These are phyloP conservation scores for Phytophthora pinifolia DNA, from an alignment of 352 stramenopile species.

Conservation along the genomic window DNA sequence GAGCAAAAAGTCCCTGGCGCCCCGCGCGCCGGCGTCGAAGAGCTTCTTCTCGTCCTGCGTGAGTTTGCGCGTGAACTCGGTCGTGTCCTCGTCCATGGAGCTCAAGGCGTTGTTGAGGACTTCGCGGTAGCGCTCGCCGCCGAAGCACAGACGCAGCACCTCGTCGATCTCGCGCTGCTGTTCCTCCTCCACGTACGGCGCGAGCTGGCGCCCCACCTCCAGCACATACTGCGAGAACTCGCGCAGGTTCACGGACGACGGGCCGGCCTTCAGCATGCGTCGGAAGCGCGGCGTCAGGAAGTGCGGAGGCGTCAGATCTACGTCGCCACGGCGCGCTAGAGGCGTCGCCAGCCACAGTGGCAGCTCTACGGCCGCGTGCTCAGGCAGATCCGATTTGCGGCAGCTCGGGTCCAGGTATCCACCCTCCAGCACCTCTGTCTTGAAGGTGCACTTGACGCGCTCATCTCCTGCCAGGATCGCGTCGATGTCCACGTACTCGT, in stretches of 20 bases:
- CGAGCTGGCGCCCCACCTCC: constrained; percentile 60
- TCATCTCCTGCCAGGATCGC: constrained; percentile 81
- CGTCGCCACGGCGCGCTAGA: constrained; percentile 52
- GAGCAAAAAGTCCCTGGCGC: constrained; percentile 72
- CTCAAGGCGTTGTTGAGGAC: constrained; percentile 88
- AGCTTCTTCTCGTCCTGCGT: constrained; percentile 71
- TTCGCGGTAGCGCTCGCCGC: constrained; percentile 72
- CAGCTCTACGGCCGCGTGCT: constrained; percentile 59
- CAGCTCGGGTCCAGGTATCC: constrained; percentile 79
- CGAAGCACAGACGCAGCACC: constrained; percentile 76
- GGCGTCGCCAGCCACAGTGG: constrained; percentile 75
- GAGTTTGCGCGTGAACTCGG: constrained; percentile 77
- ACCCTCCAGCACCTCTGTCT: constrained; percentile 65
- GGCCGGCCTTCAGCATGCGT: constrained; percentile 79
- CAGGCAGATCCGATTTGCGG: constrained; percentile 44
- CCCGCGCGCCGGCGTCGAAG: constrained; percentile 60
- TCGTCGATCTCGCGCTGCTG: constrained; percentile 66
- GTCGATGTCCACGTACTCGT: constrained; percentile 71
- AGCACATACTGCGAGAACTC: constrained; percentile 79
- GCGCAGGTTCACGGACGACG: constrained; percentile 70
- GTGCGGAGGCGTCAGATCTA: constrained; percentile 55
- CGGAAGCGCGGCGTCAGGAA: constrained; percentile 76
- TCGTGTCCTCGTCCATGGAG: constrained; percentile 81
- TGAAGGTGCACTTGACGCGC: constrained; percentile 77
- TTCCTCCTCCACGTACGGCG: constrained; percentile 50